Evolutionary conservation across 108 stramenopile genomes (phyloP), one percentile per base, ranked within the genome.

Genomic region (Aurantiochytrium sp.): DNA sequence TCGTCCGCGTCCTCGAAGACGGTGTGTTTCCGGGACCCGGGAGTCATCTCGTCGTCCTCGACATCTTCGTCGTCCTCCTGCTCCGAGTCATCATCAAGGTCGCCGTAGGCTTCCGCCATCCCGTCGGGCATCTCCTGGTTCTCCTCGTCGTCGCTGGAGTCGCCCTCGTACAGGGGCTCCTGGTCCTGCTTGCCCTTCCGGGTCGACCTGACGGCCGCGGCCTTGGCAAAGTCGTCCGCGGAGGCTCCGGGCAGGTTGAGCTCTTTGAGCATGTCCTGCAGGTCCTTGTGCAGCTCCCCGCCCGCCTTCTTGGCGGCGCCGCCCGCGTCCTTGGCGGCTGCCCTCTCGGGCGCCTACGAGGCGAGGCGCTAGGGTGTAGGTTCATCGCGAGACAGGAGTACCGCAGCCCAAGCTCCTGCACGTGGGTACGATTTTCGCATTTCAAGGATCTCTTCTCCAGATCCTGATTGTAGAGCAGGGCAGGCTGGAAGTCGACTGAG

Each of bases 201-300:
- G 10, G 27, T 10, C 59, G 27, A 6, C 59, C 34, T 2, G 32
- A 10, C 59, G 34, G 59, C 59, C 10, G 32, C 73, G 39, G 42
- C n/a, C 73, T 48, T 81, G 30, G 42, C 45, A 6, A 81, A 12
- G 73, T 24, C 39, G 27, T 41, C 45, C 6, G 73, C 73, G 17
- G 42, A 41, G 73, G 24, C 30, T 42, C 19, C 42, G 19, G 73
- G 42, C 1, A 81, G 45, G 36, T 81, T 42, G 3, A 81, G 45
- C 36, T 81, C 73, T 24, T 81, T 81, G 42, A 81, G 42, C 73
- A 81, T 41, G 42, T 12, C 73, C 45, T 81, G 73, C 12, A 81
- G 6, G 27, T 81, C 73, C 39, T 6, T 12, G 24, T 41, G 39
- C 39, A 81, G 73, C 36, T 2, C 39, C 12, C 12, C 73, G 73